A percentile compares a stretch with the other conserved stretches of the same genome.
phyloP scores from a whole-genome alignment of 2,329 filamentous ascomycete genomes.

The Davidsoniella neocaledoniae region DNA sequence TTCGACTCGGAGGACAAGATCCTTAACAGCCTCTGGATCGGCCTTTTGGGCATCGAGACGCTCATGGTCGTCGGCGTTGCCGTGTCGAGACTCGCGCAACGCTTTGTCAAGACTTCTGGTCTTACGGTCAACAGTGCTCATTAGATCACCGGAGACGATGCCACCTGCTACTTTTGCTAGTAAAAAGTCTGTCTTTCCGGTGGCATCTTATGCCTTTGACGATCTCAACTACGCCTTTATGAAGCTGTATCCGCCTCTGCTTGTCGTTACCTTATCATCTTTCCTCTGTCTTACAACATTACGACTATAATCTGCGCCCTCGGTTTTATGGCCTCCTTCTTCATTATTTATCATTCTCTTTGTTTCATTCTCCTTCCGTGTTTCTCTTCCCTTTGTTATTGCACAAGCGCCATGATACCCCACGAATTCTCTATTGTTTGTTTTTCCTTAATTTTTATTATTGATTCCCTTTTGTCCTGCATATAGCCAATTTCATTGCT shows the following conservation, averaged over 20 bases:
- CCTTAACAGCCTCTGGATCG: slow-evolving; percentile 30
- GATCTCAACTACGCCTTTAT: too few relatives aligned
- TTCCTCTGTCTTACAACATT: too few relatives aligned
- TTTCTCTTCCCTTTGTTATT: slow-evolving; percentile 1
- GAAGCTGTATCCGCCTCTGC: too few relatives aligned
- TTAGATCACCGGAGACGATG: not conserved
- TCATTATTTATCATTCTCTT: not conserved
- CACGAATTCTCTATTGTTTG: not conserved
- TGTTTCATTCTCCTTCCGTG: not conserved
- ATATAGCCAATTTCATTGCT: not conserved
- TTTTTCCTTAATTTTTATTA: not conserved
- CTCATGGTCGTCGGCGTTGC: slow-evolving; percentile 27
- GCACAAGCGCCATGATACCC: not conserved
- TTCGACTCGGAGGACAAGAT: slow-evolving; percentile 23
- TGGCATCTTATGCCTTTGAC: not conserved
- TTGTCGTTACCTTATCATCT: too few relatives aligned
- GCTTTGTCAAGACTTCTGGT: slow-evolving; percentile 16
- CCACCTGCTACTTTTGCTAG: not conserved
- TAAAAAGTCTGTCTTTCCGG: not conserved
- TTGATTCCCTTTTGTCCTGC: not conserved
- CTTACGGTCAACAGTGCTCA: slow-evolving; percentile 9
- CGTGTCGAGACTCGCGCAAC: slow-evolving; percentile 16
- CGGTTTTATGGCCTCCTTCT: not conserved
- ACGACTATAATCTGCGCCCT: too few relatives aligned
- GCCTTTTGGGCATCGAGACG: slow-evolving; percentile 28